These are phyloP conservation scores for Aechmea fasciata DNA, from an alignment of 176 grass and related monocot species.

Conservation along the genomic window DNA sequence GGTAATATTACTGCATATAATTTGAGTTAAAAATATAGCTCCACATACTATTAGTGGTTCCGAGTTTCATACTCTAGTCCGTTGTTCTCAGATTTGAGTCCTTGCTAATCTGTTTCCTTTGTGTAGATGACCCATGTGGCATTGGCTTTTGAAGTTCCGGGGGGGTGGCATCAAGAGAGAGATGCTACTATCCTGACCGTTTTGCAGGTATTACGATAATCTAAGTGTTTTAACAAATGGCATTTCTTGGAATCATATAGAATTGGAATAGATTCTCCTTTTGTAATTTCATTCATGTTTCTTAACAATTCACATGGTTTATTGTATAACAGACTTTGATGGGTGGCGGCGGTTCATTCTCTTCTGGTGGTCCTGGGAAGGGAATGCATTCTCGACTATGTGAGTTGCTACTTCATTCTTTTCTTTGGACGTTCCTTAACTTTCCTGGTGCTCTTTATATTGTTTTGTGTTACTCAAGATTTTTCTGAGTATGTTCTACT, in stretches of 20 bases:
- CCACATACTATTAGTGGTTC: background rate
- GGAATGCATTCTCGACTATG: constrained; percentile 98
- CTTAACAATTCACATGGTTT: background rate
- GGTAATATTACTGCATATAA: constrained; percentile 24
- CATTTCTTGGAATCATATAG: background rate
- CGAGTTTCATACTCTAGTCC: constrained; percentile 11
- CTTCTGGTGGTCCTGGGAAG: constrained; percentile 94
- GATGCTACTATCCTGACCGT: constrained; percentile 68
- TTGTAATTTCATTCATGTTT: background rate
- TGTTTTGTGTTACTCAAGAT: background rate
- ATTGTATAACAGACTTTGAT: constrained; percentile 59
- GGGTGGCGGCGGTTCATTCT: constrained; percentile 93
- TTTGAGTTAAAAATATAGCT: too few species aligned
- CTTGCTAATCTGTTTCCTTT: constrained; percentile 16
- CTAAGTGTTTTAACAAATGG: background rate
- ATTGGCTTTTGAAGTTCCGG: constrained; percentile 83
- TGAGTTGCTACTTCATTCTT: constrained; percentile 24
- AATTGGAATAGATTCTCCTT: background rate
- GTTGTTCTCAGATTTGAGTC: background rate
- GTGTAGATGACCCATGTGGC: constrained; percentile 67
- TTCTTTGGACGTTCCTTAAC: background rate
- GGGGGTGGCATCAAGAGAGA: constrained; percentile 71
- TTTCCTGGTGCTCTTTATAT: background rate
- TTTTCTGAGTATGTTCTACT: background rate
- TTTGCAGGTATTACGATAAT: constrained; percentile 44